Conservation (phyloP, 371 early-diverging fungal species). For the Apophysomyces trapeziformis region DNA sequence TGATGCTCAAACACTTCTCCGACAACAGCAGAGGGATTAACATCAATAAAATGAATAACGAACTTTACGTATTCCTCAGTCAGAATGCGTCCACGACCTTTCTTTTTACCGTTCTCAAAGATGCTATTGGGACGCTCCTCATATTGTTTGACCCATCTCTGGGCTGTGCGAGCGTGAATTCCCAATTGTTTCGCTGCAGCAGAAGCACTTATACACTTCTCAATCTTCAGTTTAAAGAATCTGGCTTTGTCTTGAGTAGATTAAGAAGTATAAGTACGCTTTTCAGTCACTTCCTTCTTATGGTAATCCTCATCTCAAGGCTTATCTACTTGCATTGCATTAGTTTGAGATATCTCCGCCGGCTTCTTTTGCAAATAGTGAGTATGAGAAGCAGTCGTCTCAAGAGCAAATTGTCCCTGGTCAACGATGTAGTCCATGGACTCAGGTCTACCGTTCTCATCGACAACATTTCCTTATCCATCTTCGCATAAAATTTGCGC, state of each 20-base stretch:
- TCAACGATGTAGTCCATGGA: too few species aligned
- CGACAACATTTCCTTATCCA: too few species aligned
- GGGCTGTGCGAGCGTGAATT: background rate
- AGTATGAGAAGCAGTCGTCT: too few species aligned
- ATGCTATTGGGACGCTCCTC: background rate
- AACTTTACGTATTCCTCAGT: background rate
- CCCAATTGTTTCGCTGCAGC: too few species aligned
- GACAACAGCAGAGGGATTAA: background rate
- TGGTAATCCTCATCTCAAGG: background rate
- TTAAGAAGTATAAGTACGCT: background rate
- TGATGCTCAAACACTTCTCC: background rate
- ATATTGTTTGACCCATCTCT: background rate
- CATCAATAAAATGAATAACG: background rate
- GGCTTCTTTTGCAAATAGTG: too few species aligned
- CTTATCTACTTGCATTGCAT: too few species aligned
- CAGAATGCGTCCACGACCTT: background rate
- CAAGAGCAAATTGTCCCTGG: too few species aligned
- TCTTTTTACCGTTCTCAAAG: background rate
- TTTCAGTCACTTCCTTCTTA: background rate
- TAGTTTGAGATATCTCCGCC: too few species aligned
- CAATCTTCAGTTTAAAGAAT: too few species aligned
- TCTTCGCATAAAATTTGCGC: background rate
- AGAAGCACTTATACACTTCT: too few species aligned
- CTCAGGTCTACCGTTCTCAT: too few species aligned
- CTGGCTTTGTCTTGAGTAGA: background rate